Evolutionary conservation across 208 protist genomes (phyloP).

Genomic region (Angomonas desouzai): DNA sequence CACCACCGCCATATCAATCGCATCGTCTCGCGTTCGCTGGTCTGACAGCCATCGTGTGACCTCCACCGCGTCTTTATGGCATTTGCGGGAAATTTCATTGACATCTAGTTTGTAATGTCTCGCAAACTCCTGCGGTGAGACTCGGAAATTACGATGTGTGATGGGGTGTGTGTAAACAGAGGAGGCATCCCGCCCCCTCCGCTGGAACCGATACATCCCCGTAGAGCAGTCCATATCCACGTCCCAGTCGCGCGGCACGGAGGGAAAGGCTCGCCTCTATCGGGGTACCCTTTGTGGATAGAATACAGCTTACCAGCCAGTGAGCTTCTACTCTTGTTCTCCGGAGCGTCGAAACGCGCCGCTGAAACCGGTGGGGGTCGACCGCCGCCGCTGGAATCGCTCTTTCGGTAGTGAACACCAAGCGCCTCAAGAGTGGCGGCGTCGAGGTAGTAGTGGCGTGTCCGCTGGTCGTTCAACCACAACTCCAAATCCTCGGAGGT

Average conservation of each 20-base stretch:
- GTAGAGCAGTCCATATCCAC: conserved; percentile 25
- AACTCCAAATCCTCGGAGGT: conserved; percentile 24
- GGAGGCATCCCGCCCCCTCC: not conserved
- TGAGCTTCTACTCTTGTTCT: not conserved
- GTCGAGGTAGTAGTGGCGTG: conserved; percentile 57
- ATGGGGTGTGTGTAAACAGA: conserved; percentile 32
- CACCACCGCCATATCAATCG: conserved; percentile 57
- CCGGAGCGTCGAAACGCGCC: not conserved
- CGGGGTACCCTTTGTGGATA: conserved; percentile 17
- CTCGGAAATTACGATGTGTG: conserved; percentile 48
- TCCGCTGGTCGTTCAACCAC: conserved; percentile 69
- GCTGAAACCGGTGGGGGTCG: too few relatives aligned
- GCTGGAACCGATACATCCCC: conserved; percentile 33
- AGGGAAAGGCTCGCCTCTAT: conserved; percentile 23
- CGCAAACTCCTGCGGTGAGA: conserved; percentile 67
- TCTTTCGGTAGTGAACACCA: conserved; percentile 35
- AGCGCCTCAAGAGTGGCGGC: conserved; percentile 49
- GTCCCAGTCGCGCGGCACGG: conserved; percentile 24
- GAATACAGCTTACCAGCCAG: not conserved
- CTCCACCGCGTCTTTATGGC: conserved; percentile 22
- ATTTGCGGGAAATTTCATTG: conserved; percentile 34
- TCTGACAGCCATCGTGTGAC: conserved; percentile 65
- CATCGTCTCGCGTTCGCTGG: conserved; percentile 47
- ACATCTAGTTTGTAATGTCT: conserved; percentile 36
- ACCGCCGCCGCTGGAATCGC: too few relatives aligned